Conservation (phyloP, 805 yeast genomes). For the Starmerella sirachaensis region DNA sequence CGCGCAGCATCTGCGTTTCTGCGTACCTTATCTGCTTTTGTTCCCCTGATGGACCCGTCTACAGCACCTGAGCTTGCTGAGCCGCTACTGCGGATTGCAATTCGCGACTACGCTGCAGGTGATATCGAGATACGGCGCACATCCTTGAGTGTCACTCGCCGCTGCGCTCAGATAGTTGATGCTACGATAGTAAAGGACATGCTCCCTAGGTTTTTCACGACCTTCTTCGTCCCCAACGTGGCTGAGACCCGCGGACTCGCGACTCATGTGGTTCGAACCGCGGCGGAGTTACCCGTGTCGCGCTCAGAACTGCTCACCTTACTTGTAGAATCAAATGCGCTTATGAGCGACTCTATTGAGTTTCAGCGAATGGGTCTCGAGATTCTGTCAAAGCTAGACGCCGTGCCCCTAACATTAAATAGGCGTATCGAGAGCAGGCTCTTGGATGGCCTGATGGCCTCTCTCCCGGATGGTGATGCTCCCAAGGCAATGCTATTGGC, state of each 20-base stretch:
- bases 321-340: conserved; percentile 35
- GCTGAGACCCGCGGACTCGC: conserved; percentile 26
- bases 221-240: conserved; percentile 1
- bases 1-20: conserved; percentile 56
- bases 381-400: background rate
- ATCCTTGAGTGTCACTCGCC: conserved; percentile 54
- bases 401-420: conserved; percentile 39
- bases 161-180: conserved; percentile 48
- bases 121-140: conserved; percentile 80
- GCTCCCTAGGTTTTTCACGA: conserved; percentile 32
- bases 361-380: conserved; percentile 3
- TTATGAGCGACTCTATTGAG: conserved; percentile 25
- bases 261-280: conserved; percentile 50
- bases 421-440: conserved; percentile 50
- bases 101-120: conserved; percentile 65
- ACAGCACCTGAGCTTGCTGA: conserved; percentile 65
- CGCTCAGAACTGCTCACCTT: conserved; percentile 46
- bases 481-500: background rate
- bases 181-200: conserved; percentile 41
- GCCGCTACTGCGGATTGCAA: conserved; percentile 55
- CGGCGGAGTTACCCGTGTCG: conserved; percentile 58
- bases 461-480: background rate
- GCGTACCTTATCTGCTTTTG: conserved; percentile 62
- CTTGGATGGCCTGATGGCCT: conserved; percentile 60
- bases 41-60: conserved; percentile 80